These are phyloP conservation scores for Phytopythium boreale DNA, from an alignment of 352 stramenopile species.

Conservation along the genomic window DNA sequence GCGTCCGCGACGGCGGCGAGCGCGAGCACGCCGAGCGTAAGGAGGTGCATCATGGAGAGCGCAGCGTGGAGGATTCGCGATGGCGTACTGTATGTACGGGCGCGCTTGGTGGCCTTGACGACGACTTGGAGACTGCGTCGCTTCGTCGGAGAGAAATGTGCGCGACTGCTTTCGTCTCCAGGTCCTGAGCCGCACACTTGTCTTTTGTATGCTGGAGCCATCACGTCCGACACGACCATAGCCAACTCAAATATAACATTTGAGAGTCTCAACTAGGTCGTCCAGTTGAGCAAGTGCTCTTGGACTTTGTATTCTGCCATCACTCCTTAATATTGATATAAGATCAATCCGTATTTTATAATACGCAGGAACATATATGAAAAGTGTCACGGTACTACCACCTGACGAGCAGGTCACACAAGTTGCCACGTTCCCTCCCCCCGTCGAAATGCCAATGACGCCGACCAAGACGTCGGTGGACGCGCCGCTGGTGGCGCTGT, in stretches of 20 bases:
- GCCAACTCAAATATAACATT: background rate
- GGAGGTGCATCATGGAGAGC: background rate
- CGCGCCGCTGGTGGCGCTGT: slow-evolving; percentile 40
- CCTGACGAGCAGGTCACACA: background rate
- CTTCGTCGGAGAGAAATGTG: no score
- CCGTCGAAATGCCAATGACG: background rate
- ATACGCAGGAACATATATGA: background rate
- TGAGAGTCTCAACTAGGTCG: background rate
- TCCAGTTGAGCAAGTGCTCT: background rate
- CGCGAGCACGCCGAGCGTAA: background rate
- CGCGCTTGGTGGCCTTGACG: background rate
- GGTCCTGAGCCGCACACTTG: background rate
- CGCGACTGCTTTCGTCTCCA: background rate
- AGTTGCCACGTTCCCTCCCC: background rate
- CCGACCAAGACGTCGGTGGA: slow-evolving; percentile 18
- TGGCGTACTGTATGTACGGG: no score
- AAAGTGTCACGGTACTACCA: background rate
- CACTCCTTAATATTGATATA: background rate
- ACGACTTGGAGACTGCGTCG: background rate
- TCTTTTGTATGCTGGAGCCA: background rate
- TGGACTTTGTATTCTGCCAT: background rate
- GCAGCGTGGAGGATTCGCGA: no score
- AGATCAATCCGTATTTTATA: background rate
- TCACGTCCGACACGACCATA: background rate
- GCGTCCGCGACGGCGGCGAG: background rate